Evolutionary conservation across 75 land plant species (phyloP), one percentile per base, ranked within the genome.

Genomic region (Picea glauca): DNA sequence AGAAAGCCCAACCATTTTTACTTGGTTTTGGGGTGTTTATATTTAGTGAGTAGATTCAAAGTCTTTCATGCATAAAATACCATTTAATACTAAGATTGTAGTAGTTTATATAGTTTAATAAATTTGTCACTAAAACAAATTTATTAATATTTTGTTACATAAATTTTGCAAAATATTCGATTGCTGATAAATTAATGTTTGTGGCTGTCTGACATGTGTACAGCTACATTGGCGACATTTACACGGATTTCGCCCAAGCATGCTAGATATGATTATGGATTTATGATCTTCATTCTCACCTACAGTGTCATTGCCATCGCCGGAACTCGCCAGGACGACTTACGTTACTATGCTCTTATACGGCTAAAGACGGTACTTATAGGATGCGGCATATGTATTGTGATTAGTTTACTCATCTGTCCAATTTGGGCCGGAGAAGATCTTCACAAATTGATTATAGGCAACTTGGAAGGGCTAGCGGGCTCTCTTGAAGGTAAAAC

Each of bases 201-300:
- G 46, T 43, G 54, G 0, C 9, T 8, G 9, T 46, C 54, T 8
- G 0, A 46, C 8, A 46, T 46, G 8, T 6, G 8, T 46, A 46
- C 82, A 90, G 90, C 81, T 61, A 32, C 83, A 15, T 80, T 79
- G 40, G 85, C 85, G 2, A 87, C 92, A 4, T 90, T 87, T 75
- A 77, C 83, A 2, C 62, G 92, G 32, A 84, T 90, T 62, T 78
- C 85, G 33, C 90, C 90, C 72, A 58, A 83, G 32, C 84, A 87
- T 35, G 70, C 75, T 3, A 67, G 80, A 67, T 90, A 82, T 43
- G 92, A 90, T 58, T 90, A 90, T 74, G 90, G 92, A 4, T 80
- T 83, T 17, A 31, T 79, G 77, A 80, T 90, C 70, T 90, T 90
- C 82, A 81, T 90, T 78, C 87, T 90, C 74, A 90, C 92, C 31